Conservation (phyloP, 2,329 filamentous ascomycete species). For the Trichoderma semiorbis region DNA sequence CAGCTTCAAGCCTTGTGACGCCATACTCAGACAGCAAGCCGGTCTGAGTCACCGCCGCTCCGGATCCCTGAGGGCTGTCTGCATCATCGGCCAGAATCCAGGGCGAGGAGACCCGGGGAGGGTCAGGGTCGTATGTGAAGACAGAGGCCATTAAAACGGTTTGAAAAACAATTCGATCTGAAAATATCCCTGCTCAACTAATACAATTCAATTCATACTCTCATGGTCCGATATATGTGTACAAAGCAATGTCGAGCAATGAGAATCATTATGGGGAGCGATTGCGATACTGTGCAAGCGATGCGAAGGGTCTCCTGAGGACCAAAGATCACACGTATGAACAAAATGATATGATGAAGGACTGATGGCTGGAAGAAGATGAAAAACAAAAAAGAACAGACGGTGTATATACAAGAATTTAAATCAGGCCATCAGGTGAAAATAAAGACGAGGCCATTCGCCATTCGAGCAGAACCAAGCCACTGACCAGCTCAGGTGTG, state of each 20-base stretch:
- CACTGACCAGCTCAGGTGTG: slow-evolving; percentile 8
- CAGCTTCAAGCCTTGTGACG: slow-evolving; percentile 75
- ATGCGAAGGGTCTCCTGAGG: background rate
- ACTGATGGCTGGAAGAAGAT: background rate
- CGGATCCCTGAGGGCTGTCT: slow-evolving; percentile 34
- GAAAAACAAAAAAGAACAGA: background rate
- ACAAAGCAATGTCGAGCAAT: background rate
- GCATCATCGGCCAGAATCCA: slow-evolving; percentile 65
- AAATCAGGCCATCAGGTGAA: background rate
- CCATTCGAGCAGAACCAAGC: background rate
- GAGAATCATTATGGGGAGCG: slow-evolving; percentile 15
- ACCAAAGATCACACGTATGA: background rate
- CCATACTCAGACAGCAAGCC: slow-evolving; percentile 57
- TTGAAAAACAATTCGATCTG: background rate
- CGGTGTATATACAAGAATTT: background rate
- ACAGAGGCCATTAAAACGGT: slow-evolving; percentile 75
- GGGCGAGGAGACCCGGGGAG: slow-evolving; percentile 82
- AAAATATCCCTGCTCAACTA: background rate
- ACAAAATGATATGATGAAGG: background rate
- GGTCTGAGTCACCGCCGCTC: slow-evolving; percentile 21
- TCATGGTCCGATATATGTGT: background rate
- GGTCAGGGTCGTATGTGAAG: slow-evolving; percentile 90
- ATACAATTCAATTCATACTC: background rate
- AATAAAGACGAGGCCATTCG: background rate
- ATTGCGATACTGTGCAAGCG: background rate